phyloP scores from a whole-genome alignment of 768 basidiomycete species.

The Leccinum ochraceum region DNA sequence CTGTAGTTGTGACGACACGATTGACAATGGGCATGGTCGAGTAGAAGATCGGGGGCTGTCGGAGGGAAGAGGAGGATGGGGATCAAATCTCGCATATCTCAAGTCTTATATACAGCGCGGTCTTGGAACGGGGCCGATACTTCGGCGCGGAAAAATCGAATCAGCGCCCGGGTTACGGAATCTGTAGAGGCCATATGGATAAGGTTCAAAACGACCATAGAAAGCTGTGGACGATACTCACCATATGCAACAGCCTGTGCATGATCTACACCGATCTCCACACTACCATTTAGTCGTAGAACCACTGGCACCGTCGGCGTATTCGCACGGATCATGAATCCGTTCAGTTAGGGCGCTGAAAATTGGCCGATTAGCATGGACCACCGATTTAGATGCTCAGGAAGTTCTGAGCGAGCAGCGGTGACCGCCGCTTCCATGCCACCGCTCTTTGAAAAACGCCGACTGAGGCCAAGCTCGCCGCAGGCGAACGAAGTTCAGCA shows the following conservation, averaged over 20 bases:
- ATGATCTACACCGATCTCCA: conserved; percentile 4
- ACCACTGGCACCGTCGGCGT: neutral
- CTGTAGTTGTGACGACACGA: neutral
- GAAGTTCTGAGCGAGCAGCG: neutral
- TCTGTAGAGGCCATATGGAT: neutral
- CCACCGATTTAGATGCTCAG: neutral
- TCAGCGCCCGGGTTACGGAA: conserved; percentile 2
- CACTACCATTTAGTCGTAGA: neutral
- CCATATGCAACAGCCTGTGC: neutral
- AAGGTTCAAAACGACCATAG: neutral
- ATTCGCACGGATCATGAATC: neutral
- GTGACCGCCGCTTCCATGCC: neutral
- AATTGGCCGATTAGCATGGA: neutral
- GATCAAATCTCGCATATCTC: neutral
- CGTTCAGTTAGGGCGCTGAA: neutral
- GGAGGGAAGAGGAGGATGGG: neutral
- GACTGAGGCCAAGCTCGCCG: neutral
- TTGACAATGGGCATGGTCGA: conserved; percentile 8
- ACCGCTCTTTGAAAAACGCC: neutral
- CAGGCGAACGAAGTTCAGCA: no score
- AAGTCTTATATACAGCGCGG: conserved; percentile 10
- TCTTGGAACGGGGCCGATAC: neutral
- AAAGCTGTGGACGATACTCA: conserved; percentile 6
- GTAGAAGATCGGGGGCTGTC: neutral
- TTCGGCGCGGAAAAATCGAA: neutral